phyloP scores from a whole-genome alignment of 139 green algal species.

The Chlorella ohadii region DNA sequence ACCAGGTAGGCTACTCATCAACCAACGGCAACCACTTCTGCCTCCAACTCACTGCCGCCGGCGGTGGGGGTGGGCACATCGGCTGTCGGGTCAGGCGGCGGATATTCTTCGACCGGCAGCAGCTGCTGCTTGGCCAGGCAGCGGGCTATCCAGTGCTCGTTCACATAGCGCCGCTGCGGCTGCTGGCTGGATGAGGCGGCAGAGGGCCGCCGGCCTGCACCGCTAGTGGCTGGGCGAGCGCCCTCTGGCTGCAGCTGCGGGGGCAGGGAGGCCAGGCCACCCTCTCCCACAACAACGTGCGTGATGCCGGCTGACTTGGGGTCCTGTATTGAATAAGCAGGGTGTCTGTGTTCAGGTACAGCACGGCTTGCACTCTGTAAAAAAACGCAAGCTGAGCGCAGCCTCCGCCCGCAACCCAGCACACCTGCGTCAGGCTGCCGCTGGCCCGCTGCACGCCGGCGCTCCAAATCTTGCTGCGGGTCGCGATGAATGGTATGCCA shows the following conservation, averaged over 20 bases:
- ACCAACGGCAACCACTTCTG: no score
- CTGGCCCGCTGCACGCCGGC: background rate
- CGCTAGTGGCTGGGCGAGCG: background rate
- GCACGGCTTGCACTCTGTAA: no score
- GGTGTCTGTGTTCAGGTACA: no score
- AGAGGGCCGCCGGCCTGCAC: background rate
- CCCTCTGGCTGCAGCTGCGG: conserved; percentile 1
- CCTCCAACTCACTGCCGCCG: background rate
- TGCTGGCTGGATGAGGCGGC: background rate
- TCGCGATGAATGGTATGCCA: background rate
- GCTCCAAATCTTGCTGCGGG: background rate
- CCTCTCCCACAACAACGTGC: conserved; percentile 16
- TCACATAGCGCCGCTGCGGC: background rate
- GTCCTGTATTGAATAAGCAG: background rate
- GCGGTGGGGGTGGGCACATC: background rate
- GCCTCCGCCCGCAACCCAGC: background rate
- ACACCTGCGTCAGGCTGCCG: conserved; percentile 10
- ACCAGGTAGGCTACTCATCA: no score
- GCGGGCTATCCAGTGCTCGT: conserved; percentile 1
- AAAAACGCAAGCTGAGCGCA: no score
- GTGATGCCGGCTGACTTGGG: background rate
- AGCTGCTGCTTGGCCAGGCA: conserved; percentile 10
- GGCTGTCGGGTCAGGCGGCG: background rate
- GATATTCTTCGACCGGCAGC: background rate
- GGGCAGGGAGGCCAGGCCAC: background rate